Evolutionary conservation across 306 rosid species (phyloP).

Genomic region (Fragaria iinumae): DNA sequence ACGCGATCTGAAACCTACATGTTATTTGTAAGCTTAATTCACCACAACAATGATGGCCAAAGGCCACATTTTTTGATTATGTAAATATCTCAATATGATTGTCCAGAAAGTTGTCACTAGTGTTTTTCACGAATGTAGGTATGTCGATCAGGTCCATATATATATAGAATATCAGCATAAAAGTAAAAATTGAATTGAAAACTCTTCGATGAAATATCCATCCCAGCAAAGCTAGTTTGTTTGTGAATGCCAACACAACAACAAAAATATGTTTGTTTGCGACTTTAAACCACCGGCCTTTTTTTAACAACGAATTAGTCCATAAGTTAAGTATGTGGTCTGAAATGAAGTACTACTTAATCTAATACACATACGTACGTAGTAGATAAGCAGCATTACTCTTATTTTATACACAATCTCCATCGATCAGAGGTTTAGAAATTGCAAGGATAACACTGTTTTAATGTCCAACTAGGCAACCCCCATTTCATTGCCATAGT

Average conservation of each 20-base stretch:
- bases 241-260: too few relatives aligned
- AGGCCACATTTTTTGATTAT: too few relatives aligned
- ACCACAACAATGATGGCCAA: too few relatives aligned
- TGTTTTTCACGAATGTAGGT: background rate
- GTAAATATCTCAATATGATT: too few relatives aligned
- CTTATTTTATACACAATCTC: background rate
- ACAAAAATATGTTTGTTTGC: background rate
- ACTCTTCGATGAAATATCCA: too few relatives aligned
- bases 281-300: background rate
- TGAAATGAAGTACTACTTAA: background rate
- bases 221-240: too few relatives aligned
- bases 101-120: too few relatives aligned
- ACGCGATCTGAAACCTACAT: too few relatives aligned
- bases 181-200: too few relatives aligned
- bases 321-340: background rate
- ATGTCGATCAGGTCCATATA: too few relatives aligned
- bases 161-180: too few relatives aligned
- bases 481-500: conserved; percentile 2
- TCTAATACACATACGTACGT: background rate
- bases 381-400: background rate
- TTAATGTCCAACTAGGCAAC: conserved; percentile 24
- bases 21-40: too few relatives aligned
- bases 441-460: background rate
- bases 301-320: background rate
- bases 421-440: background rate